Conservation (phyloP, 1,284 basidiomycete species). For the Cystobasidiaceae sp. region DNA sequence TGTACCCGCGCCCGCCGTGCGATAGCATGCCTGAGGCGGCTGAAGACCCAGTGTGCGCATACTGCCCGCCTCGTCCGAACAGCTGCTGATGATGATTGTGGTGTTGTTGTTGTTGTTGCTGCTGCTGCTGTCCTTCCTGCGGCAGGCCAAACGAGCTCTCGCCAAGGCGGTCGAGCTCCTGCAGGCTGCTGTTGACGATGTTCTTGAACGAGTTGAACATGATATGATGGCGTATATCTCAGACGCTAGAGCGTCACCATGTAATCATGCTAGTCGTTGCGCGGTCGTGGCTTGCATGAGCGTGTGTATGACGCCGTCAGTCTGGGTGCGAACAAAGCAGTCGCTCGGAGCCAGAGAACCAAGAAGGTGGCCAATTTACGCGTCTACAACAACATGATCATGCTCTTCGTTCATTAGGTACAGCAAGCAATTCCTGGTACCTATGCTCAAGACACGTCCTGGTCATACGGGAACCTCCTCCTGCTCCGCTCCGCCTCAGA, state of each 20-base stretch:
- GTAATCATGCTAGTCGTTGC: not conserved
- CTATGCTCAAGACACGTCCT: not conserved
- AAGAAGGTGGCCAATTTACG: not conserved
- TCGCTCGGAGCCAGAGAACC: not conserved
- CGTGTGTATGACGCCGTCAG: not conserved
- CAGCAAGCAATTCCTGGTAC: not conserved
- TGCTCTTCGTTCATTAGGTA: too few species aligned
- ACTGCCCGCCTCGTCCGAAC: not conserved
- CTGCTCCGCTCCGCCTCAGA: not conserved
- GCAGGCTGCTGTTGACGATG: constrained; percentile 16
- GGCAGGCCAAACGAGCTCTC: constrained; percentile 12
- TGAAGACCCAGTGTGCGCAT: not conserved
- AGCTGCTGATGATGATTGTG: not conserved
- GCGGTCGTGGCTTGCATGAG: not conserved
- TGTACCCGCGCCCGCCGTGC: too few species aligned
- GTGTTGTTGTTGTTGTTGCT: constrained; percentile 10
- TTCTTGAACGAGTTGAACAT: constrained; percentile 30
- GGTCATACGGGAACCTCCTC: constrained; percentile 13
- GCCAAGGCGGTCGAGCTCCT: constrained; percentile 28
- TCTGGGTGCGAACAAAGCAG: not conserved
- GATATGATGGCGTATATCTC: not conserved
- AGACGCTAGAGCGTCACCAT: not conserved
- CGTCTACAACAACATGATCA: constrained; percentile 1
- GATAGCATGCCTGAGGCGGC: too few species aligned
- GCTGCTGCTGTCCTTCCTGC: constrained; percentile 8